Evolutionary conservation across 139 green algal species (phyloP).

Genomic region (Gonium pectorale): DNA sequence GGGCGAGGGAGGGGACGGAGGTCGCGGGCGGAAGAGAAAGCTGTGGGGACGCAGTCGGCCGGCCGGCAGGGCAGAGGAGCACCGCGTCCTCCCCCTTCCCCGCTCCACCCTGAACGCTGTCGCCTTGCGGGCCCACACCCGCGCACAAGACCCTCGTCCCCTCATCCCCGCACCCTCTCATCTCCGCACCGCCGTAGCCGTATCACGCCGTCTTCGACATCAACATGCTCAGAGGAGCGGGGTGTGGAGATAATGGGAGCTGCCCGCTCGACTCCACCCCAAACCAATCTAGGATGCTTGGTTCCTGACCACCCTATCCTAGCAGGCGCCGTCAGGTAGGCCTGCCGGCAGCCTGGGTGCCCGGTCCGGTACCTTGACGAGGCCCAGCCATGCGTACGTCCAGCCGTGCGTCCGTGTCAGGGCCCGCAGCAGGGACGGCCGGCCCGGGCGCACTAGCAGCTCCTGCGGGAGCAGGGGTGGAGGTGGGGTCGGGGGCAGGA

Average conservation of each 20-base stretch:
- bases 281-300: no score
- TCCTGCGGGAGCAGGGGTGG: constrained; percentile 11
- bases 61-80: background rate
- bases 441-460: background rate
- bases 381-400: constrained; percentile 64
- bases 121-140: no score
- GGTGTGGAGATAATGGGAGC: background rate
- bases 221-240: background rate
- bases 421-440: constrained; percentile 66
- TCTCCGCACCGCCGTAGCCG: background rate
- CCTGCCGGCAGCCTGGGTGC: background rate
- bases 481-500: background rate
- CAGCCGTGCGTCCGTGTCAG: constrained; percentile 55
- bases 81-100: background rate
- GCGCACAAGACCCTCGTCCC: no score
- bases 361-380: constrained; percentile 58
- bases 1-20: background rate
- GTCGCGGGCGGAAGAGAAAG: background rate
- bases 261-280: background rate
- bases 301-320: no score
- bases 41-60: background rate
- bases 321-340: no score
- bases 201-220: background rate
- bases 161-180: no score
- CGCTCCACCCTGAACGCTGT: no score